These are phyloP conservation scores for Hansenula lynferdii DNA, from an alignment of 1,139 yeast species.

Conservation along the genomic window DNA sequence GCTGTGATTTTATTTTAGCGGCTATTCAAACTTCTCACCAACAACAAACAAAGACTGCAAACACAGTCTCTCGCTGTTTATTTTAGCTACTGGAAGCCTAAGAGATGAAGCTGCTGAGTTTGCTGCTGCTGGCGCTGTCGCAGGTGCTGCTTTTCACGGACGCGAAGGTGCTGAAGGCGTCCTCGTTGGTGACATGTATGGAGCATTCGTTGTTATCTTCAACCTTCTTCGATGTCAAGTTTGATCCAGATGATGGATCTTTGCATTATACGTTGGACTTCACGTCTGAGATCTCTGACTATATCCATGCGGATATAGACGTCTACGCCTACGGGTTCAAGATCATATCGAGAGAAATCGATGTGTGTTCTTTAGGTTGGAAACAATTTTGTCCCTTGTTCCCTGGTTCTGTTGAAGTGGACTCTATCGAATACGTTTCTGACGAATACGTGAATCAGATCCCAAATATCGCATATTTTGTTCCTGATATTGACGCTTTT, in stretches of 20 bases:
- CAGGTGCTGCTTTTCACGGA: background rate
- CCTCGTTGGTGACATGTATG: slow-evolving; percentile 74
- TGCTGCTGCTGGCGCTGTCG: slow-evolving; percentile 18
- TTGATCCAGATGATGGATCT: slow-evolving; percentile 60
- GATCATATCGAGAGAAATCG: slow-evolving; percentile 47
- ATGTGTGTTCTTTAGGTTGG: slow-evolving; percentile 61
- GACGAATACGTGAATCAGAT: slow-evolving; percentile 40
- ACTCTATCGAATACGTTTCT: slow-evolving; percentile 56
- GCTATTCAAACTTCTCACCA: too few species aligned
- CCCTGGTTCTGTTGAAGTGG: slow-evolving; percentile 67
- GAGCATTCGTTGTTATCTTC: slow-evolving; percentile 62
- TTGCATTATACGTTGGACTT: slow-evolving; percentile 58
- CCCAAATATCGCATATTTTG: slow-evolving; percentile 69
- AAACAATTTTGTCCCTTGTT: slow-evolving; percentile 76
- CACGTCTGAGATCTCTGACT: slow-evolving; percentile 53
- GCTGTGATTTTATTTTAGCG: too few species aligned
- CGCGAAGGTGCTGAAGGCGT: slow-evolving; percentile 39
- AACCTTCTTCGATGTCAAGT: slow-evolving; percentile 58
- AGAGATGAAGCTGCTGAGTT: slow-evolving; percentile 12
- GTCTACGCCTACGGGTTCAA: slow-evolving; percentile 76
- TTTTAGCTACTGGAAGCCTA: background rate
- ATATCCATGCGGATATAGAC: slow-evolving; percentile 53
- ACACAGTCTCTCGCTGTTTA: too few species aligned
- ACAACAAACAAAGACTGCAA: too few species aligned
- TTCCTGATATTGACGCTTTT: slow-evolving; percentile 77